Evolutionary conservation across 1,284 basidiomycete species (phyloP).

Genomic region (Stygiomarasmius scandens): DNA sequence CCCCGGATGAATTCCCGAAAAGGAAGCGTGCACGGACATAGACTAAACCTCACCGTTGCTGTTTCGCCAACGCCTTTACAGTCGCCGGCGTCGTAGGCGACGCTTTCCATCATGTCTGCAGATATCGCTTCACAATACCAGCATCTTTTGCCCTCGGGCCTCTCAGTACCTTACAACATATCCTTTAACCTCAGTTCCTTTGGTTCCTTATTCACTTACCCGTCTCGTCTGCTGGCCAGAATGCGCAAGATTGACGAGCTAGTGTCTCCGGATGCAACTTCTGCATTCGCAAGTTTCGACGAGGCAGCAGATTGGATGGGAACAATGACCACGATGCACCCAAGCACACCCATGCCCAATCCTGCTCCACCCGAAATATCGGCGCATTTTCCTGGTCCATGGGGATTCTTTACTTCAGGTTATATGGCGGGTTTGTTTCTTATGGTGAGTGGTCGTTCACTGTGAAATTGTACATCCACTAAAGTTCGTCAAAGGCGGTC

Average conservation of each 20-base stretch:
- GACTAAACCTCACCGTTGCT: no score
- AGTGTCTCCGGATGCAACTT: slow-evolving; percentile 15
- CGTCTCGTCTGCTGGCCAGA: slow-evolving; percentile 45
- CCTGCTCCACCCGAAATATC: slow-evolving; percentile 13
- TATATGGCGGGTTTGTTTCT: slow-evolving; percentile 66
- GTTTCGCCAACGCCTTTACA: no score
- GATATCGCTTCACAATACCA: no score
- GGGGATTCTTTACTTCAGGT: slow-evolving; percentile 70
- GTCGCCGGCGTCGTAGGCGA: no score
- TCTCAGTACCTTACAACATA: slow-evolving; percentile 30
- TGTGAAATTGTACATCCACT: slow-evolving; percentile 1
- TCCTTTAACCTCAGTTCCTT: slow-evolving; percentile 41
- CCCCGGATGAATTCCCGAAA: no score
- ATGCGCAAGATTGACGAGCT: slow-evolving; percentile 39
- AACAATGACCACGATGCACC: background rate
- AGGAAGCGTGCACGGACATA: no score
- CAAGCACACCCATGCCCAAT: background rate
- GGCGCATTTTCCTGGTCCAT: slow-evolving; percentile 53
- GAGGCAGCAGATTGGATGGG: background rate
- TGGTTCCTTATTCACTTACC: slow-evolving; percentile 27
- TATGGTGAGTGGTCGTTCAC: slow-evolving; percentile 52
- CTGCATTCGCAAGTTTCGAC: slow-evolving; percentile 8
- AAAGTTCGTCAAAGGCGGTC: slow-evolving; percentile 49
- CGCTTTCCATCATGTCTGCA: no score
- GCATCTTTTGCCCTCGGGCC: background rate